Base-by-base conservation (phyloP, 2,329 filamentous ascomycete species). In the Aspergillus viridinutans region DNA sequence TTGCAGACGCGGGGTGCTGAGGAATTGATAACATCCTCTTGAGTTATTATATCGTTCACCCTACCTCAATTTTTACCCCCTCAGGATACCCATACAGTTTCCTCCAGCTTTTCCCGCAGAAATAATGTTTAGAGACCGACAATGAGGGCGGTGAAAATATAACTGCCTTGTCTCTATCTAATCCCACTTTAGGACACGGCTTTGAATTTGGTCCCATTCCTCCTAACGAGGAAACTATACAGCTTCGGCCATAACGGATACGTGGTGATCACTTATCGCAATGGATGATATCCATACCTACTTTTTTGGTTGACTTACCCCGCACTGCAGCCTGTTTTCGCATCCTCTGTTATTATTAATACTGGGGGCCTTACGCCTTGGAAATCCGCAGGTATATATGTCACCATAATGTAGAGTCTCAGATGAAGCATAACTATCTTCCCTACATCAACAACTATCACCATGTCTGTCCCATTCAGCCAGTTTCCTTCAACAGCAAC, bases 401-500 rank as follows among this genome's bases (percentile, higher is more conserved):
- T 35, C 32, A 35, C 5, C 5, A 4, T 21, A 43, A 20, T 10
- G 40, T 45, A 45, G 4, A 20, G 8, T 45, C 42, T 45, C 20
- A 14, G 8, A 23, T 45, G n/a, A 23, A 23, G 8, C n/a, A 23
- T 17, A 43, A 12, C 42, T 45, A 45, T 3, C 21, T 45, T 21
- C 8, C 17, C 20, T 45, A 45, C 21, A 45, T 45, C n/a, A 23
- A 14, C 7, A 3, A 43, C 17, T 42, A 23, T 7, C 17, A 49
- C 20, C 23, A 72, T 72, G 69, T 52, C 65, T 52, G 49, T 63
- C 3, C 55, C 64, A 35, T 75, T 67, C 42, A 60, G 60, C 47
- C 67, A 61, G 7, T 53, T 77, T 4, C 78, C 78, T 14, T 54
- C 71, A 26, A 64, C 67, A 32, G 70, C 74, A 21, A 71, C 70